Evolutionary conservation across 2,329 filamentous ascomycete species (phyloP).

Genomic region (Hypoxylon sp.): DNA sequence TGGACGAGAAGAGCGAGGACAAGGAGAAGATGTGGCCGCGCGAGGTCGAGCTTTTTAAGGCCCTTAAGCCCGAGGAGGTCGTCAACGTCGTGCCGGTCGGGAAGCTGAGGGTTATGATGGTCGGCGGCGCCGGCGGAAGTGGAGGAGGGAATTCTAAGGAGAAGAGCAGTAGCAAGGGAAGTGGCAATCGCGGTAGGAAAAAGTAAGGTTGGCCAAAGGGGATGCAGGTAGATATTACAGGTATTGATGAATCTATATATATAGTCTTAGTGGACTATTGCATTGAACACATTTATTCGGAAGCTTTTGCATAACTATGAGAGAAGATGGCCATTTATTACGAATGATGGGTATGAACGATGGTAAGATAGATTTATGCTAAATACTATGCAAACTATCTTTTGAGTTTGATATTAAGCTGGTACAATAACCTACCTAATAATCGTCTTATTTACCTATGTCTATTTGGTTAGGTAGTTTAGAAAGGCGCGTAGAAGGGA

Average conservation of each 20-base stretch:
- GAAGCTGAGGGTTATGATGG: constrained; percentile 83
- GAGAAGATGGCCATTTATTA: too few species aligned
- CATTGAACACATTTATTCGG: too few species aligned
- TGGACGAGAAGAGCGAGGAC: constrained; percentile 71
- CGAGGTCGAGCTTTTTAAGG: constrained; percentile 86
- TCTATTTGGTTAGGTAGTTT: too few species aligned
- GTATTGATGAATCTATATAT: constrained; percentile 4
- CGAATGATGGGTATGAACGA: too few species aligned
- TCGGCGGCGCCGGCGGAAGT: constrained; percentile 62
- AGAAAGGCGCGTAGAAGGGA: constrained; percentile 22
- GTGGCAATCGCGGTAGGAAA: constrained; percentile 59
- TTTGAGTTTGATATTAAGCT: too few species aligned
- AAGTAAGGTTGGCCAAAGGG: constrained; percentile 49
- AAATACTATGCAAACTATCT: too few species aligned
- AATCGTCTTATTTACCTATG: too few species aligned
- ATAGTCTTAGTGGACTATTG: too few species aligned
- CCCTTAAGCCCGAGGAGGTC: constrained; percentile 83
- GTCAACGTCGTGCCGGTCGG: constrained; percentile 83
- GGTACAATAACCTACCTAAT: too few species aligned
- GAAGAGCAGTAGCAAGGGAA: constrained; percentile 53
- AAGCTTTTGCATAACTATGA: too few species aligned
- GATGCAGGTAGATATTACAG: constrained; percentile 5
- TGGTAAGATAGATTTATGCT: too few species aligned
- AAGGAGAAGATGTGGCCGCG: constrained; percentile 84
- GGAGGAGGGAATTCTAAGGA: constrained; percentile 54